These are phyloP conservation scores for Phytophthora uliginosa DNA, from an alignment of 352 stramenopile species.

Conservation along the genomic window DNA sequence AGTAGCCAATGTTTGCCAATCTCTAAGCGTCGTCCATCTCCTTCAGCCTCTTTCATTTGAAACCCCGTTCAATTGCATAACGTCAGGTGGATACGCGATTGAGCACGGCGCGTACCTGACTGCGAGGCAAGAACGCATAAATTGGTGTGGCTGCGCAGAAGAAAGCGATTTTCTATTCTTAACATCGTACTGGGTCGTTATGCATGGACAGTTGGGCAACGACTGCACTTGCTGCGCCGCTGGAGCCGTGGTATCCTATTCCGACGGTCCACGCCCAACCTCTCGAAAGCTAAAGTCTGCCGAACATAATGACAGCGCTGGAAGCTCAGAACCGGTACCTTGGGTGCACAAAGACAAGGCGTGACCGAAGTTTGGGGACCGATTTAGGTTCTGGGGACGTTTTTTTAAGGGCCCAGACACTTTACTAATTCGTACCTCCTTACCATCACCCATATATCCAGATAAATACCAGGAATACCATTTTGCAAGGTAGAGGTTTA, in stretches of 20 bases:
- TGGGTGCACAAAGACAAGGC: slow-evolving; percentile 5
- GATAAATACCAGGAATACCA: not conserved
- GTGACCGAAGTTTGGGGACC: slow-evolving; percentile 18
- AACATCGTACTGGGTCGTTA: not conserved
- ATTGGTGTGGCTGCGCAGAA: not conserved
- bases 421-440: slow-evolving; percentile 10
- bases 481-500: not conserved
- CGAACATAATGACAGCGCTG: not conserved
- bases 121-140: not conserved
- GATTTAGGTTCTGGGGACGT: slow-evolving; percentile 35
- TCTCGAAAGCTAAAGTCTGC: slow-evolving; percentile 4
- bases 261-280: slow-evolving; percentile 33
- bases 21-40: slow-evolving; percentile 18
- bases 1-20: slow-evolving; percentile 36
- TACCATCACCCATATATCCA: slow-evolving; percentile 5
- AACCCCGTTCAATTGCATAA: not conserved
- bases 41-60: slow-evolving; percentile 18
- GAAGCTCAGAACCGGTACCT: slow-evolving; percentile 4
- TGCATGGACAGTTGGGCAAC: not conserved
- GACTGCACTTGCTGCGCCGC: not conserved
- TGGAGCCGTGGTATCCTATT: slow-evolving; percentile 15
- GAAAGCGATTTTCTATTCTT: not conserved
- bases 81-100: slow-evolving; percentile 3
- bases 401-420: slow-evolving; percentile 18
- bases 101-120: not conserved